Conservation (phyloP, 2,329 filamentous ascomycete genomes). For the Aureobasidium namibiae region DNA sequence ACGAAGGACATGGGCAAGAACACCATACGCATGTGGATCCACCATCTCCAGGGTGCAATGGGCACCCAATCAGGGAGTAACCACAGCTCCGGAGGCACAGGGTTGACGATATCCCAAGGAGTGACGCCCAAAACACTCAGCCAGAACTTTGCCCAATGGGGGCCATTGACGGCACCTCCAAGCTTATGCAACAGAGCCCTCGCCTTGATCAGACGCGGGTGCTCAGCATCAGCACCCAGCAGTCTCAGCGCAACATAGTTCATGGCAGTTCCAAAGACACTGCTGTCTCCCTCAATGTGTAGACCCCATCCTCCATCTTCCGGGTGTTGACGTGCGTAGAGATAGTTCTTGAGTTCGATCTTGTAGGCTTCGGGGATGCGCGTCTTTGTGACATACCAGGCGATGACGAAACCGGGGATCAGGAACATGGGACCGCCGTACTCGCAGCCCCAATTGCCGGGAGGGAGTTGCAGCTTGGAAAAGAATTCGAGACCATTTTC, state of each 20-base stretch:
- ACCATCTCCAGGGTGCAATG: slow-evolving; percentile 74
- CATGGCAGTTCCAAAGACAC: slow-evolving; percentile 80
- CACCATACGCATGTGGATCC: slow-evolving; percentile 98
- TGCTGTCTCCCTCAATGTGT: slow-evolving; percentile 89
- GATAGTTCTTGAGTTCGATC: slow-evolving; percentile 85
- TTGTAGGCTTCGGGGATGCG: slow-evolving; percentile 72
- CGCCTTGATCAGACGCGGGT: slow-evolving; percentile 78
- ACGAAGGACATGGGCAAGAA: slow-evolving; percentile 87
- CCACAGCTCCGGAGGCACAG: slow-evolving; percentile 89
- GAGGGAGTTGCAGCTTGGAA: slow-evolving; percentile 76
- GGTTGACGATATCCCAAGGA: slow-evolving; percentile 89
- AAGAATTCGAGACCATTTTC: slow-evolving; percentile 82
- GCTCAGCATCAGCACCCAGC: slow-evolving; percentile 73
- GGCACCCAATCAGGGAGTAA: slow-evolving; percentile 29
- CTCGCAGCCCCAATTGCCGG: slow-evolving; percentile 93
- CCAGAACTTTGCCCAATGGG: slow-evolving; percentile 98
- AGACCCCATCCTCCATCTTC: slow-evolving; percentile 91
- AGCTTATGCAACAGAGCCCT: slow-evolving; percentile 73
- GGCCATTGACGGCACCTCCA: slow-evolving; percentile 73
- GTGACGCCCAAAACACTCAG: slow-evolving; percentile 74
- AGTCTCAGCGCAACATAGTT: slow-evolving; percentile 80
- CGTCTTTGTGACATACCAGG: slow-evolving; percentile 84
- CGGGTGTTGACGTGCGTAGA: slow-evolving; percentile 69
- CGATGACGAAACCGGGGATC: slow-evolving; percentile 73
- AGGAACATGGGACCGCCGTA: slow-evolving; percentile 98